Conservation (phyloP, 805 yeast species). For the Candida namnaoensis region DNA sequence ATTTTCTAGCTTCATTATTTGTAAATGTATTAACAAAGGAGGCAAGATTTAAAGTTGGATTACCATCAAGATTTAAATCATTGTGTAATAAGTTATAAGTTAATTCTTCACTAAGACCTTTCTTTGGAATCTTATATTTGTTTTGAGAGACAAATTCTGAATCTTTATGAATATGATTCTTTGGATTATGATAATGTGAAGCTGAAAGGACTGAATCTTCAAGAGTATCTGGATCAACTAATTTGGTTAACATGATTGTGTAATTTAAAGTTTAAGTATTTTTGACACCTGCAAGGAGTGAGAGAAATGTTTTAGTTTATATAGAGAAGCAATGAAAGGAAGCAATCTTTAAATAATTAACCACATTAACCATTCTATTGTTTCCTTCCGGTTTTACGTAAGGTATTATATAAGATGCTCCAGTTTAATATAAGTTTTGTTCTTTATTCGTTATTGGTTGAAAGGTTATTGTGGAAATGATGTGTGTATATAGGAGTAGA, state of each 20-base stretch:
- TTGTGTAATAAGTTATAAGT: slow-evolving; percentile 62
- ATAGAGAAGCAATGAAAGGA: no score
- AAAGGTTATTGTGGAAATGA: no score
- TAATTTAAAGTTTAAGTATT: neutral
- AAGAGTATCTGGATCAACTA: slow-evolving; percentile 22
- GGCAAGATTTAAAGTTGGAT: slow-evolving; percentile 77
- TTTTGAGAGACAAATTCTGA: slow-evolving; percentile 15
- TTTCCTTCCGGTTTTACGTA: no score
- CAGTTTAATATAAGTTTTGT: no score
- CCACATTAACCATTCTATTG: no score
- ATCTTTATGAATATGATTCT: neutral
- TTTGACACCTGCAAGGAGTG: no score
- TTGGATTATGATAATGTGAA: slow-evolving; percentile 14
- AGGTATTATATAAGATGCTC: no score
- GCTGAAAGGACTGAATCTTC: slow-evolving; percentile 19
- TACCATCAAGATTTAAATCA: slow-evolving; percentile 77
- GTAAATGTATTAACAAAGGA: slow-evolving; percentile 78
- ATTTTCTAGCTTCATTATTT: slow-evolving; percentile 40
- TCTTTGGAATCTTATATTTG: slow-evolving; percentile 52
- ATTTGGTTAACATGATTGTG: slow-evolving; percentile 12
- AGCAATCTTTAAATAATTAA: no score
- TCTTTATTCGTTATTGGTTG: no score
- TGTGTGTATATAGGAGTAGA: no score
- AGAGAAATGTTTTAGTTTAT: no score
- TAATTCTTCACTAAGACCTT: slow-evolving; percentile 40